Evolutionary conservation across 148 eudicot species (phyloP), one percentile per base, ranked within the genome.

Genomic region (Dianthus caryophyllus): DNA sequence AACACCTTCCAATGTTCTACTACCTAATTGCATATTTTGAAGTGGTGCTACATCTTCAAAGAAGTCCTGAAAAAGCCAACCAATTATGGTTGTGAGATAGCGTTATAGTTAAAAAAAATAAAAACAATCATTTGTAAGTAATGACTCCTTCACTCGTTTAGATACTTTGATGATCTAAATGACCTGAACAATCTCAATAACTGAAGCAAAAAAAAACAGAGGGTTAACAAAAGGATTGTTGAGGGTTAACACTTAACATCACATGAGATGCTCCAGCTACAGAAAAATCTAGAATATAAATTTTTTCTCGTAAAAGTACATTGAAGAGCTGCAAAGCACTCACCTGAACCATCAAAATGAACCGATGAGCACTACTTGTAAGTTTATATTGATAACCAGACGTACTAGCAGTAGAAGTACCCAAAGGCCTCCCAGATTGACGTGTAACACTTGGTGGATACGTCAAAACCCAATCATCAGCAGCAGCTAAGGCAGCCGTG

Each of bases 331-430:
- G 49, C 58, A 71, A 62, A 33, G 36, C 61, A 65, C 71, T 76
- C 73, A 89, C 98, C 96, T 93, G 96, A 64, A 93, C 95, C 98
- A 93, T 89, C 77, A 71, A 46, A 75, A 86, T 89, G 76, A 93
- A 87, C 62, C 96, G 84, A 77, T 87, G 96, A 67, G 98, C 96
- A 84, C 98, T 93, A 78, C 95, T 89, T 56, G 98, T 87, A 65
- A 93, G 95, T 72, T 88, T 93, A 76, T 84, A 85, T 71, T 93
- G 96, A 77, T 84, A 75, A 25, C 83, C 81, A 47, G 69, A 43
- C 51, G 73, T 71, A 53, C 77, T 64, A 75, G 77, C 72, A 56
- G 61, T 68, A 59, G 88, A 80, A 29, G 86, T 39, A 74, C 70
- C 66, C 27, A 82, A 53, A 68, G 81, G 67, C 78, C 89, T 77